A percentile compares a stretch with the other conserved stretches of the same genome.
These are phyloP conservation scores for Coelastrella sp. DNA, from an alignment of 139 green algal species.

Conservation along the genomic window DNA sequence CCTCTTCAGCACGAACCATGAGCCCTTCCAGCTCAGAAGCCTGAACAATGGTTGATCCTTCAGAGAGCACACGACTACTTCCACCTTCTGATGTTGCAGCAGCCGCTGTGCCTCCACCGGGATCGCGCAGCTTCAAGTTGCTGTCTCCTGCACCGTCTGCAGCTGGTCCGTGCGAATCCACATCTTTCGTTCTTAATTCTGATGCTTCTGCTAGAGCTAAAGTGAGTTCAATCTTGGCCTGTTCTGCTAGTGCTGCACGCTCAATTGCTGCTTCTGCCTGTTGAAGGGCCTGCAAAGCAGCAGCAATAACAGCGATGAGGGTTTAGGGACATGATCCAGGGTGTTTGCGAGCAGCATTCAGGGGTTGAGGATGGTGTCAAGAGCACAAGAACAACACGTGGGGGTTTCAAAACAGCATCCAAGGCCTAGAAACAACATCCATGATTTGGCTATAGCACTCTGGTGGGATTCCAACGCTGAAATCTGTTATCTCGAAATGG, in stretches of 20 bases:
- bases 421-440: too few species aligned
- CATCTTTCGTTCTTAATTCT: constrained; percentile 45
- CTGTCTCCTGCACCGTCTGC: neutral
- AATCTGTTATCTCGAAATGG: too few species aligned
- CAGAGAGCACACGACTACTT: neutral
- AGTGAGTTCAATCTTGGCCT: constrained; percentile 68
- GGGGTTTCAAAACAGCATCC: too few species aligned
- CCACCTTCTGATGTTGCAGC: constrained; percentile 30
- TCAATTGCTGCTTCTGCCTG: constrained; percentile 34
- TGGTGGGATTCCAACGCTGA: too few species aligned
- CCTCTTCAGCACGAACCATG: constrained; percentile 53
- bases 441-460: too few species aligned
- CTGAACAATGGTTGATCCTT: neutral
- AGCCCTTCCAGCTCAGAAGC: constrained; percentile 2
- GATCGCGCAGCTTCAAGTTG: neutral
- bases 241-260: constrained; percentile 59
- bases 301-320: neutral
- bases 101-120: neutral
- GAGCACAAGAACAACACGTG: too few species aligned
- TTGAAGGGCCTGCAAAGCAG: constrained; percentile 18
- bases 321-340: too few species aligned
- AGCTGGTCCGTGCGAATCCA: constrained; percentile 32
- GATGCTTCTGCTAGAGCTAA: constrained; percentile 55
- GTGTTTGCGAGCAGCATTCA: too few species aligned
- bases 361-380: too few species aligned